phyloP scores from a whole-genome alignment of 2,329 filamentous ascomycete species.

The Chalara sp. region DNA sequence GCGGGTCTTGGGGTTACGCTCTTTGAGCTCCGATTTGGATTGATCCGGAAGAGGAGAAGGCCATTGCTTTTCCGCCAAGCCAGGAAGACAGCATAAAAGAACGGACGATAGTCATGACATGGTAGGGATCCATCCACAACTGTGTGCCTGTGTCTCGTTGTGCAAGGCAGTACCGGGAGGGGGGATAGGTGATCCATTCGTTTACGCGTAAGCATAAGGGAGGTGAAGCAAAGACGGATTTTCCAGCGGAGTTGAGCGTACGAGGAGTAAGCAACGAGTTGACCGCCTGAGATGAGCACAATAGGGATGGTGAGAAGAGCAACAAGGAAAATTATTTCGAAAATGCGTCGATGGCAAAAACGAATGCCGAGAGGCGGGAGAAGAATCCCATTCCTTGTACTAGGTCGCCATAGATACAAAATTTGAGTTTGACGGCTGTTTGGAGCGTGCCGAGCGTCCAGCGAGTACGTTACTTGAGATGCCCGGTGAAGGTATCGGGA shows the following conservation, averaged over 20 bases:
- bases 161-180: conserved; percentile 51
- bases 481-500: conserved; percentile 48
- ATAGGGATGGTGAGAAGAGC: conserved; percentile 53
- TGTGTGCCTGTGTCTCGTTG: conserved; percentile 49
- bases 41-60: conserved; percentile 55
- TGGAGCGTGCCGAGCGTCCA: conserved; percentile 53
- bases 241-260: conserved; percentile 50
- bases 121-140: conserved; percentile 58
- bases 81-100: conserved; percentile 51
- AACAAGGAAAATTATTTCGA: conserved; percentile 46
- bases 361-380: conserved; percentile 51
- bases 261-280: conserved; percentile 48
- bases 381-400: conserved; percentile 47
- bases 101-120: conserved; percentile 49
- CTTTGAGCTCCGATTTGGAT: conserved; percentile 48
- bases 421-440: conserved; percentile 52
- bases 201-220: conserved; percentile 45
- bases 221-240: conserved; percentile 47
- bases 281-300: conserved; percentile 49
- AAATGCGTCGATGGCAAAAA: conserved; percentile 50
- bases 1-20: conserved; percentile 42
- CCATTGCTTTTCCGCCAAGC: conserved; percentile 51
- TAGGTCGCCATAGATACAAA: conserved; percentile 48
- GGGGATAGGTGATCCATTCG: conserved; percentile 51
- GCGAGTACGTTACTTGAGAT: conserved; percentile 50